phyloP scores from a whole-genome alignment of 2,329 filamentous ascomycete species.

The Xylariaceae sp. region DNA sequence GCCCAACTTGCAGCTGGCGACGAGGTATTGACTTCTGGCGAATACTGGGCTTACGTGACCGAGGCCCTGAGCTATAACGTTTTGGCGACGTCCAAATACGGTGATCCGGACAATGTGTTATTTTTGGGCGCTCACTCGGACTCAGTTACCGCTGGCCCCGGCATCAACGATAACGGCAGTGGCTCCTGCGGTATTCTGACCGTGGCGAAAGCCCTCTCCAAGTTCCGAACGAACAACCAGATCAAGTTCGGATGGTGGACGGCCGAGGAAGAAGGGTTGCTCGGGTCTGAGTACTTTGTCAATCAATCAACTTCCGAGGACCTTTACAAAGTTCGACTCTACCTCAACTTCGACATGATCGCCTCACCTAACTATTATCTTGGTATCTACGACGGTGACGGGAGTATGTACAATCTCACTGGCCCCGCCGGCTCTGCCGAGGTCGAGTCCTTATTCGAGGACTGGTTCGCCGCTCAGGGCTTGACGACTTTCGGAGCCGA shows the following conservation, averaged over 20 bases:
- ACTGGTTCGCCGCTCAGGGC: slow-evolving; percentile 45
- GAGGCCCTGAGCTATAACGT: slow-evolving; percentile 47
- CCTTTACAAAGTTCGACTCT: slow-evolving; percentile 54
- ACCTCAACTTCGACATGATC: slow-evolving; percentile 63
- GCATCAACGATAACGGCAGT: slow-evolving; percentile 66
- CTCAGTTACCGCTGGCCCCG: slow-evolving; percentile 58
- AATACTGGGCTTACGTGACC: slow-evolving; percentile 27
- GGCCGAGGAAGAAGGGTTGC: slow-evolving; percentile 60
- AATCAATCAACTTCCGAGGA: slow-evolving; percentile 42
- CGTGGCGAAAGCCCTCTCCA: slow-evolving; percentile 57
- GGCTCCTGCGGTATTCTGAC: slow-evolving; percentile 58
- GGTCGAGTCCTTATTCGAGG: slow-evolving; percentile 50
- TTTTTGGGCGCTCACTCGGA: slow-evolving; percentile 61
- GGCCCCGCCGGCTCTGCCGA: slow-evolving; percentile 56
- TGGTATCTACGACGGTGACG: slow-evolving; percentile 51
- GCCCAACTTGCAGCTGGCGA: slow-evolving; percentile 14
- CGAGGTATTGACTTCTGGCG: slow-evolving; percentile 19
- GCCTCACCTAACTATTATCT: slow-evolving; percentile 55
- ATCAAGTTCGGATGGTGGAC: slow-evolving; percentile 66
- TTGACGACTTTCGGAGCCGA: slow-evolving; percentile 56
- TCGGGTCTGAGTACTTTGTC: slow-evolving; percentile 59
- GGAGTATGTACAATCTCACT: slow-evolving; percentile 50
- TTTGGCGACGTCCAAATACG: slow-evolving; percentile 57
- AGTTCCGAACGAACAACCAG: slow-evolving; percentile 54
- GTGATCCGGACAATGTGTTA: slow-evolving; percentile 58